Base-by-base conservation (phyloP, 2,329 filamentous ascomycete genomes). In the Aureobasidium sp. region DNA sequence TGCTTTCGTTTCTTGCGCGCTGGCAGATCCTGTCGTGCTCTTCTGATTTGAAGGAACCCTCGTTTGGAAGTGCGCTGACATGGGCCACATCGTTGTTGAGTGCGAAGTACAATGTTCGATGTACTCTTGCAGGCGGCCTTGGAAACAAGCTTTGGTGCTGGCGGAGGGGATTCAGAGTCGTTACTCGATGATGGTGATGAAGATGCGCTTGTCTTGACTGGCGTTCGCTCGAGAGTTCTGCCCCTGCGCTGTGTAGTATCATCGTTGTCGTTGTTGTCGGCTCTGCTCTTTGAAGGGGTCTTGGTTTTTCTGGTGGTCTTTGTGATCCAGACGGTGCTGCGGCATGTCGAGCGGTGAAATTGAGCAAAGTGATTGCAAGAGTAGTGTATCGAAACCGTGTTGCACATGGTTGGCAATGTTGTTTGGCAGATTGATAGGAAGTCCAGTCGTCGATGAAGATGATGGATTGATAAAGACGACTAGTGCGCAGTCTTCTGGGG, bases 321-420 rank as follows among this genome's bases (percentile, higher is more conserved):
- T 4, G 41, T 37, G n/a, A 59, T 32, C 55, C 55, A 59, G 13
- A 59, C 29, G 20, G 34, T 36, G 5, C 55, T 48, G 55, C 55
- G 55, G 32, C 55, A 59, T 32, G 55, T 59, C 6, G 55, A 59
- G 55, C 55, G 55, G 32, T 59, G 32, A 43, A 59, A 59, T 27
- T 59, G 55, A 2, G 29, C 43, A 29, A 9, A 48, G n/a, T 59
- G 55, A 24, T 59, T 47, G 55, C 55, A 59, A 17, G 55, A 59
- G 17, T 59, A 59, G 20, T 48, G 55, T 15, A 59, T 37, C 6
- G 43, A n/a, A 17, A 59, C 34, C 10, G 55, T 59, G 41, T 59
- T 59, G 9, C 55, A 59, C 55, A 59, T 59, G 55, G 8, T n/a
- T 34, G 15, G 32, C 20, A 26, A 43, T 29, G 17, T 26, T 34